Evolutionary conservation across 1,284 basidiomycete species (phyloP).

Genomic region (Cutaneotrichosporon dermatis): DNA sequence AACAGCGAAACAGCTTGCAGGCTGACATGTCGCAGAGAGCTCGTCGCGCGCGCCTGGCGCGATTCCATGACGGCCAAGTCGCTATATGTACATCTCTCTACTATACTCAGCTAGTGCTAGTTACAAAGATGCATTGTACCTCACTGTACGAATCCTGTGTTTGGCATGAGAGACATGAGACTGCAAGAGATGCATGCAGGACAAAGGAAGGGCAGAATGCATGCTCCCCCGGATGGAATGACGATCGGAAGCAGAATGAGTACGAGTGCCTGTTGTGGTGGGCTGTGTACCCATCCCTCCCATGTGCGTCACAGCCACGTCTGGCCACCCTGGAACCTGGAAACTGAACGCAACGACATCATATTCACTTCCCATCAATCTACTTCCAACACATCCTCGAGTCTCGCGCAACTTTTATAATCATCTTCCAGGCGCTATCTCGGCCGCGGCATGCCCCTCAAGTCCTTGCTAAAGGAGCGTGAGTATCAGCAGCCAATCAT

Average conservation of each 20-base stretch:
- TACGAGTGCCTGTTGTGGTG: no score
- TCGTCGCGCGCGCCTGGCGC: constrained; percentile 70
- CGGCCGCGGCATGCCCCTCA: constrained; percentile 37
- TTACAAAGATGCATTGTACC: not conserved
- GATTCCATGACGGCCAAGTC: constrained; percentile 52
- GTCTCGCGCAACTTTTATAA: not conserved
- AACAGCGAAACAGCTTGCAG: constrained; percentile 12
- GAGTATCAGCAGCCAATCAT: constrained; percentile 21
- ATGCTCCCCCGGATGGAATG: no score
- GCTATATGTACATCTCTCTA: not conserved
- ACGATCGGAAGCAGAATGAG: no score
- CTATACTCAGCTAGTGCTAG: not conserved
- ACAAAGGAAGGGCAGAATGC: no score
- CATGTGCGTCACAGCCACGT: no score
- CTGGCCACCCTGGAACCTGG: no score
- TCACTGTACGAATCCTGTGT: not conserved
- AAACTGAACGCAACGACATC: no score
- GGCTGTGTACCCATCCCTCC: no score
- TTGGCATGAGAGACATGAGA: no score
- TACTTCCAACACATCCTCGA: not conserved
- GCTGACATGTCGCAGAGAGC: constrained; percentile 60
- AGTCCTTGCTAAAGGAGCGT: constrained; percentile 45
- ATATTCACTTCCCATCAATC: not conserved
- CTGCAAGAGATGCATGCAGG: no score
- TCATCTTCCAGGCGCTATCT: not conserved